Conservation (phyloP, 2,329 filamentous ascomycete species). For the Penicillium sp. region DNA sequence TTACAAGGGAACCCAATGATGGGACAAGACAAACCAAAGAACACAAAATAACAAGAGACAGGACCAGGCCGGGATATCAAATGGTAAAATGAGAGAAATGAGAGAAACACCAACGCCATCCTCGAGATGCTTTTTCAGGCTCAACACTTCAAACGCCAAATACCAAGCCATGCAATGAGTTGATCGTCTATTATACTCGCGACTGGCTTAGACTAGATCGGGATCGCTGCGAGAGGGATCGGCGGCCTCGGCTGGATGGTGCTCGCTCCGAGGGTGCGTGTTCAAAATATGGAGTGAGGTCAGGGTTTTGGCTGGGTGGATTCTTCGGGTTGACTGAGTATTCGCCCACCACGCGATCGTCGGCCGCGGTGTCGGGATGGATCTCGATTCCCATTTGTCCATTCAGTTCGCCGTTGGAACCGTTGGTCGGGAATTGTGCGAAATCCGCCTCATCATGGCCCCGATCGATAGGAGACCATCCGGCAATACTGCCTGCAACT, state of each 20-base stretch:
- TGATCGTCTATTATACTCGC: slow-evolving; percentile 11
- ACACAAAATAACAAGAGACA: too few species aligned
- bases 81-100: background rate
- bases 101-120: slow-evolving; percentile 9
- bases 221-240: slow-evolving; percentile 35
- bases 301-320: slow-evolving; percentile 46
- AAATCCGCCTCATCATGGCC: slow-evolving; percentile 4
- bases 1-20: too few species aligned
- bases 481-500: slow-evolving; percentile 59
- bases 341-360: slow-evolving; percentile 43
- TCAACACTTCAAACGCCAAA: background rate
- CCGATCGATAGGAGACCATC: slow-evolving; percentile 59
- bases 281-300: slow-evolving; percentile 42
- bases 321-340: slow-evolving; percentile 31
- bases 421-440: background rate
- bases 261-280: slow-evolving; percentile 33
- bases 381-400: slow-evolving; percentile 43
- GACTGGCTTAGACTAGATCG: slow-evolving; percentile 34
- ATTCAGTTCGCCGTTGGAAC: slow-evolving; percentile 34
- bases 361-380: slow-evolving; percentile 42
- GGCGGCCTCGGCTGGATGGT: slow-evolving; percentile 32
- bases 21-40: background rate
- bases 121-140: slow-evolving; percentile 3
- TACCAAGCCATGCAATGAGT: background rate
- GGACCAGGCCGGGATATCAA: too few species aligned